Conservation (phyloP, 306 rosid species). For the Casuarina cunninghamiana region DNA sequence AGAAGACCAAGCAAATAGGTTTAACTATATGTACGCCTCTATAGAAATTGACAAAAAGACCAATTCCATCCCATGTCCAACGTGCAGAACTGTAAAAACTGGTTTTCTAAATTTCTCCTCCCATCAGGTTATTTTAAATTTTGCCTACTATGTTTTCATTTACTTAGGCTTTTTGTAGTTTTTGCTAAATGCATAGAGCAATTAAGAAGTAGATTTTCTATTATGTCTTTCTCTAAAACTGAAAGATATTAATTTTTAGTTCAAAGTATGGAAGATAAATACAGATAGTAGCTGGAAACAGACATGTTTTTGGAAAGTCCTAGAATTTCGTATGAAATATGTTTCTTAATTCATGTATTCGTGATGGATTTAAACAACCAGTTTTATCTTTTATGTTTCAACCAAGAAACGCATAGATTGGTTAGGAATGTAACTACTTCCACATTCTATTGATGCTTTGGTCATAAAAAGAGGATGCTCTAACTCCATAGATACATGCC, state of each 20-base stretch:
- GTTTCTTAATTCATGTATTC: neutral
- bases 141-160: neutral
- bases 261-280: neutral
- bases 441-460: neutral
- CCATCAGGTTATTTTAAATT: constrained; percentile 2
- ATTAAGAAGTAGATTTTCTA: neutral
- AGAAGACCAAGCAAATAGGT: neutral
- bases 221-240: neutral
- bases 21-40: neutral
- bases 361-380: neutral
- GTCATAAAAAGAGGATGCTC: neutral
- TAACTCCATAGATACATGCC: neutral
- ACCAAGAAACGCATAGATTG: neutral
- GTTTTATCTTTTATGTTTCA: neutral
- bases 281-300: neutral
- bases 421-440: neutral
- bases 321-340: neutral
- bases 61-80: neutral
- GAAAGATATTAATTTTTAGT: too few species aligned
- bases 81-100: neutral
- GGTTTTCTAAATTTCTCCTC: neutral
- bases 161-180: neutral
- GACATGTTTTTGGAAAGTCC: neutral
- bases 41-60: neutral
- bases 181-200: neutral